Evolutionary conservation across 2,329 filamentous ascomycete species (phyloP), one percentile per base, ranked within the genome.

Genomic region (Taxawa tesnikishii): DNA sequence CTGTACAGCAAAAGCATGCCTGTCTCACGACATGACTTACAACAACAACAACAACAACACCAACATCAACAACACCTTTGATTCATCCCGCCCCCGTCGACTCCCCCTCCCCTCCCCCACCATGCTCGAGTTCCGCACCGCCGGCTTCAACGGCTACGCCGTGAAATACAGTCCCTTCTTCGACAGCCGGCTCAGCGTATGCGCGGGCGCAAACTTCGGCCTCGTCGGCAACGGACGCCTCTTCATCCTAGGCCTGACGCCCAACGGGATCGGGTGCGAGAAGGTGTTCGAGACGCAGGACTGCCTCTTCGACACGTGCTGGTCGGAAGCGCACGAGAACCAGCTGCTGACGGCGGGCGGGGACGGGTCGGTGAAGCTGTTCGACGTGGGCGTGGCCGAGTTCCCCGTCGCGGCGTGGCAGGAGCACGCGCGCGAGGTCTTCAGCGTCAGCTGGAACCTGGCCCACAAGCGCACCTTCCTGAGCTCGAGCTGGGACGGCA

Each of bases 121-220:
- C 33, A 94, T 96, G 85, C 78, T 96, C 47, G 85, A 94, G 61
- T 96, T 83, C 62, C 80, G 83, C 42, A 96, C 90, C 14, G 72
- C 83, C 53, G 90, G 90, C 49, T 96, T 75, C 70, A 94, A 96
- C 58, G 87, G 87, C 49, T 94, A 93, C 62, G 83, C 83, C 45
- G 85, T 94, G 59, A 94, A 94, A 62, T 98, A 96, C 68, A 96
- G 88, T 34, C 90, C 90, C 5, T 98, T 94, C 65, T 93, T 92
- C 64, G 90, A 96, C 63, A 90, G 83, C 43, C 78, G 87, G 41
- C 75, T 98, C 42, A 88, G 88, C 36, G 85, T 94, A 47, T 83
- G 83, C 17, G 72, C 82, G 2, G 81, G 85, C n/a, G 76, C 88
- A 42, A 96, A 98, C 65, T 98, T 90, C 61, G 90, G 90, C 24